Conservation (phyloP, 2,329 filamentous ascomycete species). For the Aspergillus sp. region DNA sequence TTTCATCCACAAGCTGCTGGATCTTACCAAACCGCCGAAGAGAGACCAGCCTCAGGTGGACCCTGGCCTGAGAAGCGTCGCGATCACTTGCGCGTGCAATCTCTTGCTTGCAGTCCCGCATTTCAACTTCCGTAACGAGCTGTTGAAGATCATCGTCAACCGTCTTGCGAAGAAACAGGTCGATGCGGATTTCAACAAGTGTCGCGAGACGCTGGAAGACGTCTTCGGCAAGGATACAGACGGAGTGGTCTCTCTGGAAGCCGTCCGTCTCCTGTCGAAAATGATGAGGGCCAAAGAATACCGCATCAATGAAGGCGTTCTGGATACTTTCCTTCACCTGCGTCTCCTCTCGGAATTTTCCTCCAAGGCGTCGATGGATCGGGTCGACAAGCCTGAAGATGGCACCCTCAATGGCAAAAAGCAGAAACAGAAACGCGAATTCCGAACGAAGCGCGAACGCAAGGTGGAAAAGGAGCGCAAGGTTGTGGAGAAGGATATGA, state of each 20-base stretch:
- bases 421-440: constrained; percentile 67
- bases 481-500: constrained; percentile 84
- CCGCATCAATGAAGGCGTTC: constrained; percentile 69
- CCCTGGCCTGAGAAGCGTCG: constrained; percentile 57
- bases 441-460: constrained; percentile 77
- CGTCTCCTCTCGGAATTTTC: constrained; percentile 82
- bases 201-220: constrained; percentile 66
- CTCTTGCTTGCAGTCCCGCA: constrained; percentile 77
- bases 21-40: constrained; percentile 54
- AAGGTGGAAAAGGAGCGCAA: constrained; percentile 82
- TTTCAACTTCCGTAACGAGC: constrained; percentile 89
- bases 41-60: constrained; percentile 24
- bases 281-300: constrained; percentile 92
- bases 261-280: constrained; percentile 73
- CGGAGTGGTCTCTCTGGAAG: constrained; percentile 77
- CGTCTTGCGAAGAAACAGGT: constrained; percentile 67
- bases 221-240: constrained; percentile 84
- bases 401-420: constrained; percentile 46
- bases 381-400: constrained; percentile 55
- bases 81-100: constrained; percentile 76
- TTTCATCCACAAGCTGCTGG: constrained; percentile 69
- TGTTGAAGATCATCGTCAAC: constrained; percentile 77
- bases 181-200: constrained; percentile 69
- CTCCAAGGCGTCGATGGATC: constrained; percentile 70
- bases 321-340: constrained; percentile 86